These are phyloP conservation scores for Zygnema cylindricum DNA, from an alignment of 139 green algal species.

Conservation along the genomic window DNA sequence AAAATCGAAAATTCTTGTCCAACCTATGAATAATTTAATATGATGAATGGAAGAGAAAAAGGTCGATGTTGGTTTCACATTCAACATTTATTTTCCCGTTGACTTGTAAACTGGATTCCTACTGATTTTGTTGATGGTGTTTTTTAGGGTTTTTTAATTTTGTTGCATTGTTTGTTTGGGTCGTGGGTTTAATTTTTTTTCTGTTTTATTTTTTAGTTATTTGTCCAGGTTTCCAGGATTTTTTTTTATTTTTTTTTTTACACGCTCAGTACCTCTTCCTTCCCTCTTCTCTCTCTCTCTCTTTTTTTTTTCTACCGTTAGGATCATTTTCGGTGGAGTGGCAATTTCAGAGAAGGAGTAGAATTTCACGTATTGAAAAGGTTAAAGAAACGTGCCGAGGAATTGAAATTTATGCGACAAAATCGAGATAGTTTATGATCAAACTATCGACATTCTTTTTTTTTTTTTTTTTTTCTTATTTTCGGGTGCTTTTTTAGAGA, in stretches of 20 bases:
- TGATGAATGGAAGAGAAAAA: background rate
- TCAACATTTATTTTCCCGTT: background rate
- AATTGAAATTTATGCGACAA: background rate
- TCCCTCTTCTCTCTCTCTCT: no score
- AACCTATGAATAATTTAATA: background rate
- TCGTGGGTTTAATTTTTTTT: no score
- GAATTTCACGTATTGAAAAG: background rate
- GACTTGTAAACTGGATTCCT: background rate
- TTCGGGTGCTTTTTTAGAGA: no score
- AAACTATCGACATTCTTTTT: no score
- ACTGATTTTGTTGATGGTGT: background rate
- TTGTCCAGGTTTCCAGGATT: no score
- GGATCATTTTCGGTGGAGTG: conserved; percentile 7
- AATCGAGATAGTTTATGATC: no score
- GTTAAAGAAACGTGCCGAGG: background rate
- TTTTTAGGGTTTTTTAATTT: background rate
- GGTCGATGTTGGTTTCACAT: background rate
- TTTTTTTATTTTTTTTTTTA: no score
- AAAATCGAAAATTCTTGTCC: background rate
- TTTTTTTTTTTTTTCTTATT: no score
- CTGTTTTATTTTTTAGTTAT: no score
- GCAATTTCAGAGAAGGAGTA: background rate
- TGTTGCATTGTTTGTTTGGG: no score
- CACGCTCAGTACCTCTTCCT: no score
- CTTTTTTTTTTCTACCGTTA: background rate